Evolutionary conservation across 2,329 filamentous ascomycete species (phyloP), one percentile per base, ranked within the genome.

Genomic region (Cyphellophora attinorum): DNA sequence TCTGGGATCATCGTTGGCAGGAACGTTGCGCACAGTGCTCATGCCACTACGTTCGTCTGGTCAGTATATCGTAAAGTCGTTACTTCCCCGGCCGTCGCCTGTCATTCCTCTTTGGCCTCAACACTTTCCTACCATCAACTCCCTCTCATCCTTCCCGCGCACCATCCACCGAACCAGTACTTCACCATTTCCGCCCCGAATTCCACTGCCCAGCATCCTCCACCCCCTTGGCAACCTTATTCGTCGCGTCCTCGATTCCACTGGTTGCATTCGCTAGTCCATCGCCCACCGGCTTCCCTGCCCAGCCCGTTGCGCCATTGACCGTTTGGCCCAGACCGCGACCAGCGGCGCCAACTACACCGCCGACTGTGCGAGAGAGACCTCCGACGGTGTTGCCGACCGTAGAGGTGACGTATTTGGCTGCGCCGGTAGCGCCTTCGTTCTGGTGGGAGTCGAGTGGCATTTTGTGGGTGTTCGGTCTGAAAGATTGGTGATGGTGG

Each of bases 171-270:
- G 8, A 8, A 8, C n/a, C 21, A 25, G n/a, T 25, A 8, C n/a
- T 25, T 25, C 21, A 31, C 18, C 41, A 15, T 15, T 37, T 41
- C 15, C 38, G 34, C 4, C 47, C 47, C n/a, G 30, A 19, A 36
- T 39, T 39, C 70, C 71, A 74, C 50, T 75, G 55, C 3, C 74
- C 73, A 8, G 72, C 72, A 47, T 74, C 59, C 55, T 76, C 72
- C 5, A 71, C 65, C 0, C 72, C 71, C 54, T 70, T 64, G 11
- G 67, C 65, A 2, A 75, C 60, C 30, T 55, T 58, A 28, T 60
- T 58, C 23, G 63, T 53, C 2, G 70, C 74, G 29, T 62, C 59
- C 56, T 76, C 62, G 2, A 78, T 45, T 1, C 72, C 72, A 2
- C 61, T 66, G 5, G 70, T 70, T 5, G 73, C 49, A 44, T 64